Evolutionary conservation across 768 basidiomycete genomes (phyloP), one percentile per base, ranked within the genome.

Genomic region (Sarcomyxa edulis): DNA sequence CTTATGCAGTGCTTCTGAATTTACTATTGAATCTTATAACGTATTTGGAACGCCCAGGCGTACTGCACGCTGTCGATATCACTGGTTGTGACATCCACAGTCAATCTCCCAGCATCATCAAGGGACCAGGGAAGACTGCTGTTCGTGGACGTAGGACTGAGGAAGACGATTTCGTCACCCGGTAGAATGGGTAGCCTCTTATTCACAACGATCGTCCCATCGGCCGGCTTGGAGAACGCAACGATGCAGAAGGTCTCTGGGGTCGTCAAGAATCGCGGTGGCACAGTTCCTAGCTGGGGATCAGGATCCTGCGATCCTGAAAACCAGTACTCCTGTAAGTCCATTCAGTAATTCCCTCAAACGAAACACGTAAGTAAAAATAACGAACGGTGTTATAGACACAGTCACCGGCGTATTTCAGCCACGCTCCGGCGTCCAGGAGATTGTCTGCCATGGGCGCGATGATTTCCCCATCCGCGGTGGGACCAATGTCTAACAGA

Each of bases 401-500:
- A 24, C 75, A 78, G 1, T 62, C 56, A 10, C 76, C 73, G 2
- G 69, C 63, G 30, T 68, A 65, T 28, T 63, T 57, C 37, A 78
- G 54, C 77, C 76, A 78, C 29, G 43, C 46, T 0, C 76, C 77
- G 12, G 72, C 71, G n/a, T 64, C 70, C 5, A 69, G 60, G 21
- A 78, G 59, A 25, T 68, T 66, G 2, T 71, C 47, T 28, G 52
- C 56, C 66, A 75, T 72, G 0, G 72, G 65, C 6, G 55, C 55
- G 29, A 76, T 68, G 23, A 78, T 74, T 26, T 66, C 64, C 0
- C 77, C 76, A 35, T 76, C 74, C 1, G 72, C 73, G 2, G 63
- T 74, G 0, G 77, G 77, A 0, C 77, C 74, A 12, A 78, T 48
- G 25, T 78, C 71, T 2, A 78, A 50, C 15, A 78, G 55, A 44